Evolutionary conservation across 2,329 filamentous ascomycete species (phyloP).

Genomic region (Xylaria sp.): DNA sequence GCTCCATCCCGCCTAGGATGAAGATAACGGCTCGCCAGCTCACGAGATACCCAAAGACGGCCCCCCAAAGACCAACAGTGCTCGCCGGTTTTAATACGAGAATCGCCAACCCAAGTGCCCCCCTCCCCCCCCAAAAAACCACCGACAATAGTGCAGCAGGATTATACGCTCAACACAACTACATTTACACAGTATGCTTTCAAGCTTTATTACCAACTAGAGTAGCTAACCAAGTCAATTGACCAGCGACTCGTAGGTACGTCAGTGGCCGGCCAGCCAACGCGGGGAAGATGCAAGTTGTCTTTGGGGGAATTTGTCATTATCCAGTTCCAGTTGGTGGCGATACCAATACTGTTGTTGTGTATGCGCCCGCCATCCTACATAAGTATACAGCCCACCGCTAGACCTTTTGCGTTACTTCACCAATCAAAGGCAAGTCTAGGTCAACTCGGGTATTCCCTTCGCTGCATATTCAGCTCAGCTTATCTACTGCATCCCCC

Average conservation of each 20-base stretch:
- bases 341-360: neutral
- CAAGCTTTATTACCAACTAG: neutral
- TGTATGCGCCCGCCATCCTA: constrained; percentile 5
- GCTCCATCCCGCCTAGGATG: constrained; percentile 15
- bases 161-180: neutral
- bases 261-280: constrained; percentile 1
- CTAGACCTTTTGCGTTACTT: too few relatives aligned
- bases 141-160: neutral
- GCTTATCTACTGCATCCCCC: neutral
- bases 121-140: too few relatives aligned
- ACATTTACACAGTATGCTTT: neutral
- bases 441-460: constrained; percentile 18
- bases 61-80: neutral
- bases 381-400: constrained; percentile 10
- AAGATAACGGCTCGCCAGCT: constrained; percentile 28
- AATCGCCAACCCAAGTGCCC: too few relatives aligned
- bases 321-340: constrained; percentile 12
- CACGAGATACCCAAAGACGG: constrained; percentile 4
- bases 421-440: constrained; percentile 2
- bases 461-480: constrained; percentile 24
- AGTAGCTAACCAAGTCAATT: neutral
- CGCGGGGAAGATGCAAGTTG: constrained; percentile 9
- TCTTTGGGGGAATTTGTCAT: constrained; percentile 24
- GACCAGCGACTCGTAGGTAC: neutral
- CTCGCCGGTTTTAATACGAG: constrained; percentile 8